Base-by-base conservation (phyloP, 495 filamentous ascomycete species). In the Chaetomium fimeti region DNA sequence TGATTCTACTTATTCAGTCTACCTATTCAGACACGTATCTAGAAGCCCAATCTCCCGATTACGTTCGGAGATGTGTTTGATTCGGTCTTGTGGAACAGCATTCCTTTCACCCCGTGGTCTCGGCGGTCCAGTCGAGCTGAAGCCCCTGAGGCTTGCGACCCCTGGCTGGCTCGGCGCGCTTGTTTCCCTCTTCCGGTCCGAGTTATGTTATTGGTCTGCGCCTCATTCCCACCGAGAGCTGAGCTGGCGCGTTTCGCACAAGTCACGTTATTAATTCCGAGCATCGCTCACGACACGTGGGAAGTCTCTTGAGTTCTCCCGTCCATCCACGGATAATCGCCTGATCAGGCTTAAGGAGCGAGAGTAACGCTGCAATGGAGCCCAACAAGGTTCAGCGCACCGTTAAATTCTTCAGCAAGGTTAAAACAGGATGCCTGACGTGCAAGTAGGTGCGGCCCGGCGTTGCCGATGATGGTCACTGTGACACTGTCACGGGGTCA, bases 401-500 rank as follows among this genome's bases (percentile, higher is more conserved):
- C 27, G 8, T 54, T 12, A 54, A 32, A 20, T 68, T 65, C 22
- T 42, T 55, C 28, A 29, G 25, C 24, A 70, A 70, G 48, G 68
- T 70, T 8, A 64, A 36, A 38, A 63, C 68, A 15, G 68, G 68
- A 8, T 70, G 68, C 13, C 20, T 66, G 61, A 70, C 68, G 2
- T 69, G 68, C 68, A 69, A 69, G 67, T 67, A 57, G 2, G 67
- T 61, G 40, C 22, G 13, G 56, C 24, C 18, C 11, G 28, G 20
- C 13, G 13, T 40, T 27, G 9, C 36, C 22, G 2, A 2, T 16
- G 5, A 40, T 15, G 11, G 38, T 16, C 25, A 53, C 12, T 5
- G 13, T n/a, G 2, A 16, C 38, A 5, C 2, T 4, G 0, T 32
- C 15, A 36, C 38, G 4, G 29, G 29, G 29, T 32, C 29, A n/a